Conservation (phyloP, 805 yeast genomes). For the Candida caryicola region DNA sequence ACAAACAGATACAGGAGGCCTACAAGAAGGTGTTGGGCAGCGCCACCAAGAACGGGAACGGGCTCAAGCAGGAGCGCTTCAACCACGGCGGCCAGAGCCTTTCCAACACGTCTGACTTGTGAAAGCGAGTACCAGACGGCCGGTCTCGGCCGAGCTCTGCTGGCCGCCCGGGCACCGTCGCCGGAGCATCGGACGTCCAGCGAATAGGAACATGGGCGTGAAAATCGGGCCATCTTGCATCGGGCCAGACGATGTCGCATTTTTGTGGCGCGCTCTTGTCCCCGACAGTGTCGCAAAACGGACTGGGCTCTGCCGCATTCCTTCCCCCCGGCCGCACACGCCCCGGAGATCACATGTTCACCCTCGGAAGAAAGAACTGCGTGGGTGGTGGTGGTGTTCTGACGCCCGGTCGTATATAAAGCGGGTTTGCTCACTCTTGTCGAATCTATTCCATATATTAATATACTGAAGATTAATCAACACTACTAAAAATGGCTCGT, state of each 20-base stretch:
- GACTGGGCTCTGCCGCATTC: neutral
- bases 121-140: too few species aligned
- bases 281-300: too few species aligned
- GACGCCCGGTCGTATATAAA: conserved; percentile 1
- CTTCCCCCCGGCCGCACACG: conserved; percentile 2
- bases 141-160: too few species aligned
- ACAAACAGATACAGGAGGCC: conserved; percentile 38
- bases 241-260: too few species aligned
- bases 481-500: conserved; percentile 57
- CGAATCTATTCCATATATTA: too few species aligned
- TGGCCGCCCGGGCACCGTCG: neutral
- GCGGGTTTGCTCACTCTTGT: conserved; percentile 2
- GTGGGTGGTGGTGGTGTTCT: too few species aligned
- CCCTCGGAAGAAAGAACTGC: too few species aligned
- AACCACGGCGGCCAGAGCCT: conserved; percentile 28
- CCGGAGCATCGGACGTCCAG: conserved; percentile 1
- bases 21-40: conserved; percentile 19
- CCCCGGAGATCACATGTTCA: too few species aligned
- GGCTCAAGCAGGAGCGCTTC: conserved; percentile 8
- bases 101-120: too few species aligned
- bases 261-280: too few species aligned
- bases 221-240: neutral
- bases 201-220: neutral
- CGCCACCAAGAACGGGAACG: neutral
- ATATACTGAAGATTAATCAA: conserved; percentile 1